Percentiles rank a stretch among this genome's conserved stretches.
phyloP scores from a whole-genome alignment of 257 asterid species.

The Primulina huaijiensis region DNA sequence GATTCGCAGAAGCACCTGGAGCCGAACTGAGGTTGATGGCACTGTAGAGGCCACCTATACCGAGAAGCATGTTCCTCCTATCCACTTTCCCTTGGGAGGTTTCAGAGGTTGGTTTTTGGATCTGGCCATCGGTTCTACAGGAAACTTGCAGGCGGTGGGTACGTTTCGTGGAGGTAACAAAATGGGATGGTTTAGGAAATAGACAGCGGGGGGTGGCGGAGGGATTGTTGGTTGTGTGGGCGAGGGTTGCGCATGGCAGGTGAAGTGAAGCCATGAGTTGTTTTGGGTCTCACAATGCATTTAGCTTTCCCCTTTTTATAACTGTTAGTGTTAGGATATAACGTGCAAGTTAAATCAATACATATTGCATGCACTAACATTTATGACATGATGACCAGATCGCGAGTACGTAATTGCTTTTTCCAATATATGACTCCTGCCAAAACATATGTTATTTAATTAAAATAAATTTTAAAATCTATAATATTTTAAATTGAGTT shows the following conservation, averaged over 20 bases:
- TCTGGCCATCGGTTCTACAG: not conserved
- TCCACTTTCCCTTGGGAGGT: not conserved
- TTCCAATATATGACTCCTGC: too few relatives aligned
- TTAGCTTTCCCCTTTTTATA: not conserved
- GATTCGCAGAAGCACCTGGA: not conserved
- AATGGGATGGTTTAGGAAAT: not conserved
- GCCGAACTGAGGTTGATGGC: not conserved
- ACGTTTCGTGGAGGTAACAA: not conserved
- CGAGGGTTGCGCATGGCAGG: not conserved
- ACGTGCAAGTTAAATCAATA: not conserved
- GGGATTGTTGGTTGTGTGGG: not conserved
- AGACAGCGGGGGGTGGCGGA: not conserved
- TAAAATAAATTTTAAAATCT: too few relatives aligned
- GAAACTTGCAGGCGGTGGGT: not conserved
- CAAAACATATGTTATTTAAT: too few relatives aligned
- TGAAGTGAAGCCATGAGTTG: not conserved
- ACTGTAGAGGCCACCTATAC: not conserved
- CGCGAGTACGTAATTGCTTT: too few relatives aligned
- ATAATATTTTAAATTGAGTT: too few relatives aligned
- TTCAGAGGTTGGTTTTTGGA: not conserved
- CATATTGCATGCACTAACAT: too few relatives aligned
- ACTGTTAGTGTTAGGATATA: not conserved
- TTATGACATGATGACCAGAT: too few relatives aligned
- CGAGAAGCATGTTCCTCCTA: not conserved
- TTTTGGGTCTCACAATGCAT: not conserved